Percentiles rank a stretch among this genome's conserved stretches.
These are phyloP conservation scores for Paramecium caudatum DNA, from an alignment of 73 alveolate genomes.

Conservation along the genomic window DNA sequence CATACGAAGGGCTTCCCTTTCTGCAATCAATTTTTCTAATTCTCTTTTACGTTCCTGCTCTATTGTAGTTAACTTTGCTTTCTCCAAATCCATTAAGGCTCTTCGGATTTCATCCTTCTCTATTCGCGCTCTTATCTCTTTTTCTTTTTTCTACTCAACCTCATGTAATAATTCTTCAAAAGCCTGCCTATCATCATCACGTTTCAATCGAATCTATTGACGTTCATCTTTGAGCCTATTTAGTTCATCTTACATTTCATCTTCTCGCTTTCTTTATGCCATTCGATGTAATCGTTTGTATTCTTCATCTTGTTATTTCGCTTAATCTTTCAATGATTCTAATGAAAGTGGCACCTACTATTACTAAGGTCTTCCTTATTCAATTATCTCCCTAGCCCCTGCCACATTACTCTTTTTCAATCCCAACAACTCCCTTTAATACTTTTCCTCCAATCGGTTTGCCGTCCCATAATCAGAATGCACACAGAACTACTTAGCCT, in stretches of 20 bases:
- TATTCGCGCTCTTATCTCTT: slow-evolving; percentile 85
- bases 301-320: slow-evolving; percentile 69
- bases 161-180: slow-evolving; percentile 84
- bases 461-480: slow-evolving; percentile 82
- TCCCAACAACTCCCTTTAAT: slow-evolving; percentile 68
- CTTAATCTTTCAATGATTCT: slow-evolving; percentile 74
- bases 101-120: slow-evolving; percentile 89
- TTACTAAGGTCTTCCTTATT: slow-evolving; percentile 60
- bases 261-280: slow-evolving; percentile 76
- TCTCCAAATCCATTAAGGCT: slow-evolving; percentile 87
- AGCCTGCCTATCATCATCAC: slow-evolving; percentile 82
- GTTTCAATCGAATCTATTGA: slow-evolving; percentile 81
- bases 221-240: slow-evolving; percentile 82
- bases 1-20: slow-evolving; percentile 86
- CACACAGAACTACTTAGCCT: slow-evolving; percentile 72
- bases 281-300: slow-evolving; percentile 66
- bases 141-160: slow-evolving; percentile 84
- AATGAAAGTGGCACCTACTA: slow-evolving; percentile 49
- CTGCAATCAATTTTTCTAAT: slow-evolving; percentile 81
- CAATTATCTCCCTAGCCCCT: slow-evolving; percentile 58
- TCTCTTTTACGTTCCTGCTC: slow-evolving; percentile 88
- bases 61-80: slow-evolving; percentile 81
- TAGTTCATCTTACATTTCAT: slow-evolving; percentile 81
- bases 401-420: slow-evolving; percentile 74
- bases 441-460: slow-evolving; percentile 76